Evolutionary conservation across 2,329 filamentous ascomycete species (phyloP), one percentile per base, ranked within the genome.

Genomic region (Torrubiella hemipterigena): DNA sequence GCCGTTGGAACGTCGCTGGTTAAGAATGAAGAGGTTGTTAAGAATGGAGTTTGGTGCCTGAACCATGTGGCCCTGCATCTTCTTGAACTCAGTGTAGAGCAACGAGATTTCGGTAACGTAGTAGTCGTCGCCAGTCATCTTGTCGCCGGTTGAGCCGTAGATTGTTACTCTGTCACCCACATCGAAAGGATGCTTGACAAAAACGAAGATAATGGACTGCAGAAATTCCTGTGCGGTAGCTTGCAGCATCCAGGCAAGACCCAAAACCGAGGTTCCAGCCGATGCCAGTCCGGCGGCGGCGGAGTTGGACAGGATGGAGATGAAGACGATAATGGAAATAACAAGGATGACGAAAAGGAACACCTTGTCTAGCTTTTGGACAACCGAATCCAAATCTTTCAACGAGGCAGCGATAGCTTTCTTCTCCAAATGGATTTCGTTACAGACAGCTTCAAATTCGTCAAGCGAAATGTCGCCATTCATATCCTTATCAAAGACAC

Each of bases 381-480:
- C 86, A 12, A 96, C 89, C 0, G 84, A 93, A 55, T 96, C 89
- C 10, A 96, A 63, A 58, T 96, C 89, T 56, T 95, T 95, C 36
- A 96, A 65, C 0, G 87, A 94, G 1, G 87, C 89, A 0, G 86
- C 89, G 43, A 96, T 95, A 7, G 86, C 85, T 54, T 95, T 96
- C 49, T 89, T 82, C 60, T 96, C 89, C 12, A 89, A 74, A 21
- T 89, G 86, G 41, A 95, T 91, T 49, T 96, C 89, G 31, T 93
- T 87, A 55, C 85, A 93, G 16, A 93, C 86, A 15, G 83, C 76
- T 54, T 95, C 87, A 15, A 96, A 71, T 51, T 95, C 89, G 47
- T 94, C 85, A 73, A 94, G 86, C 1, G 83, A 93, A 30, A 95
- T 93, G 47, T 96, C 89, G 4, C 87, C 89, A 41, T 96, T 96